These are phyloP conservation scores for Hanseniaspora taiwanica DNA, from an alignment of 805 yeast species.

Conservation along the genomic window DNA sequence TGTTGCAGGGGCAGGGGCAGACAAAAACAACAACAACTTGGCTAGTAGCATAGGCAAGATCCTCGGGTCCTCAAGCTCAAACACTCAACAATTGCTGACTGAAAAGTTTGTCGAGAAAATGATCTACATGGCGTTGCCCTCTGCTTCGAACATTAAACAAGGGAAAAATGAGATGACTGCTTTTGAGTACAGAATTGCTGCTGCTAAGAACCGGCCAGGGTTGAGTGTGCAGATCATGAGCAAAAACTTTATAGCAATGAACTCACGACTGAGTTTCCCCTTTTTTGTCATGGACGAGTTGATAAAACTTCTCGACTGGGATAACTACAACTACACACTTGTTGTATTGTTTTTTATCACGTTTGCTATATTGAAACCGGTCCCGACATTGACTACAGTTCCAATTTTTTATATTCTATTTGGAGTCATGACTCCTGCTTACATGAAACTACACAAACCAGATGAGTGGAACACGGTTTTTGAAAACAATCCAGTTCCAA, in stretches of 20 bases:
- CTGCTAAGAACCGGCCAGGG: constrained; percentile 53
- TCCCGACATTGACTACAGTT: constrained; percentile 32
- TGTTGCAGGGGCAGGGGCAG: not conserved
- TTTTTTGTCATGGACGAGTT: constrained; percentile 48
- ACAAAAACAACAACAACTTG: constrained; percentile 1
- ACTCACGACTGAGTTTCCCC: constrained; percentile 47
- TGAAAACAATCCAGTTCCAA: constrained; percentile 30
- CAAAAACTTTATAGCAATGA: constrained; percentile 47
- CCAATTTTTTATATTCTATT: constrained; percentile 44
- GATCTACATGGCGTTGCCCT: constrained; percentile 59
- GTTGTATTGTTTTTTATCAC: constrained; percentile 39
- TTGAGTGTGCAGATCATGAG: constrained; percentile 60
- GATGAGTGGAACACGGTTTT: constrained; percentile 24
- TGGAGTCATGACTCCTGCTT: constrained; percentile 56
- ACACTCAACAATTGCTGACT: constrained; percentile 30
- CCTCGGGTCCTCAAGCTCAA: constrained; percentile 7
- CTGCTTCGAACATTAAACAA: constrained; percentile 33
- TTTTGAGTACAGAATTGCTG: constrained; percentile 40
- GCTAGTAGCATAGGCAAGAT: not conserved
- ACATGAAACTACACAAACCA: constrained; percentile 47
- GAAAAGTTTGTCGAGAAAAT: constrained; percentile 65
- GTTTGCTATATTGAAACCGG: constrained; percentile 47
- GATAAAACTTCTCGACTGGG: constrained; percentile 49
- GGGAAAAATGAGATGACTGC: constrained; percentile 17
- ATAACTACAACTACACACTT: constrained; percentile 45